Conservation (phyloP, 2,329 filamentous ascomycete species). For the Fusarium nurragi region DNA sequence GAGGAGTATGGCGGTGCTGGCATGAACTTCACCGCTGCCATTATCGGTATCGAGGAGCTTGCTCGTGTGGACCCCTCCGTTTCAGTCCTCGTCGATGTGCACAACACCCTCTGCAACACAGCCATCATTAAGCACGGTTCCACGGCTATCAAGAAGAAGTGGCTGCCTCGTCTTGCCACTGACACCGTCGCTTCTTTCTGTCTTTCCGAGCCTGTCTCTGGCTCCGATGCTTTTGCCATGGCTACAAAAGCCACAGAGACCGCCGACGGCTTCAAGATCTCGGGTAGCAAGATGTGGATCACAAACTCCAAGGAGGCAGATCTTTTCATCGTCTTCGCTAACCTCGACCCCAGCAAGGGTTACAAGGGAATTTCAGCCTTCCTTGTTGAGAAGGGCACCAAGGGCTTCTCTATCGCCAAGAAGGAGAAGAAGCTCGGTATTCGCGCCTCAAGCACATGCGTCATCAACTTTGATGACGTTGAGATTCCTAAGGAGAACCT, state of each 20-base stretch:
- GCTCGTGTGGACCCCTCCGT: conserved; percentile 94
- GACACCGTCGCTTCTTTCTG: conserved; percentile 93
- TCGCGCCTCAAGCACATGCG: conserved; percentile 93
- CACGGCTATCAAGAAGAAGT: conserved; percentile 80
- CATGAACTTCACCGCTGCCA: conserved; percentile 98
- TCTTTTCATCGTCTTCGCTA: conserved; percentile 98
- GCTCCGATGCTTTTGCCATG: conserved; percentile 95
- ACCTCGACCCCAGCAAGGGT: conserved; percentile 88
- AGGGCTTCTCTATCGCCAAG: conserved; percentile 95
- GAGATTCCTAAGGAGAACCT: conserved; percentile 88
- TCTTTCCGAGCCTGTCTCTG: conserved; percentile 89
- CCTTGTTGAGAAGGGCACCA: conserved; percentile 87
- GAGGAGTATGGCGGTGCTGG: conserved; percentile 96
- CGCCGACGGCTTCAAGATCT: conserved; percentile 83
- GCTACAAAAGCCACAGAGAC: conserved; percentile 91
- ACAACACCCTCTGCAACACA: conserved; percentile 98
- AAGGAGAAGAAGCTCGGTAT: conserved; percentile 99
- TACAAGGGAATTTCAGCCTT: conserved; percentile 99
- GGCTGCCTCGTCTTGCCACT: conserved; percentile 89
- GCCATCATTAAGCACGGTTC: conserved; percentile 87
- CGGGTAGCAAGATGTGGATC: conserved; percentile 99
- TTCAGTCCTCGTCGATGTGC: conserved; percentile 93
- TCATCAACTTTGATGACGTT: conserved; percentile 97
- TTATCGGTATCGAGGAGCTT: conserved; percentile 96
- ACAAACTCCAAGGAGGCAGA: conserved; percentile 94